phyloP scores from a whole-genome alignment of 192 early-diverging fungal genomes.

The Phycomyces nitens region DNA sequence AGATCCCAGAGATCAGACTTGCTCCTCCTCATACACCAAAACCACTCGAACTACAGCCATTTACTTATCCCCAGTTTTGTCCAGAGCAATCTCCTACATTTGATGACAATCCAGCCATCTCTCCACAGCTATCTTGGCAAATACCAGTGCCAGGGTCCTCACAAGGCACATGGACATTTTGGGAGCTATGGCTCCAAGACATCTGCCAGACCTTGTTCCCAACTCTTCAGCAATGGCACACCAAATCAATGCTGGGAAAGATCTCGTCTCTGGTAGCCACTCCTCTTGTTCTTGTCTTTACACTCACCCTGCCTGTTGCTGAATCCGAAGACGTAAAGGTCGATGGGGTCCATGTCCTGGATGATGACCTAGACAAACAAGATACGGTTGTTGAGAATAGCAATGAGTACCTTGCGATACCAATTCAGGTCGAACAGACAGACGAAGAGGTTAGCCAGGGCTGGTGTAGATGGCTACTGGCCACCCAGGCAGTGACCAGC shows the following conservation, averaged over 20 bases:
- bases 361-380: not conserved
- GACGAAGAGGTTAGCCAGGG: constrained; percentile 27
- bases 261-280: constrained; percentile 44
- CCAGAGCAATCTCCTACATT: not conserved
- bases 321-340: constrained; percentile 39
- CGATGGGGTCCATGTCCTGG: constrained; percentile 21
- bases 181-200: constrained; percentile 14
- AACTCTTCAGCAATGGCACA: constrained; percentile 48
- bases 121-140: not conserved
- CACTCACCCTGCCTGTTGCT: constrained; percentile 61
- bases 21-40: constrained; percentile 17
- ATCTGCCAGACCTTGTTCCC: constrained; percentile 49
- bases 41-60: not conserved
- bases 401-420: not conserved
- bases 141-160: too few relatives aligned
- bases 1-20: constrained; percentile 25
- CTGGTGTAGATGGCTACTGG: constrained; percentile 53
- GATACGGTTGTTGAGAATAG: too few relatives aligned
- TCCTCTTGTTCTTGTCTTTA: constrained; percentile 51
- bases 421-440: not conserved
- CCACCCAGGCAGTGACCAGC: constrained; percentile 49
- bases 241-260: constrained; percentile 43
- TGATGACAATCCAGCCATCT: not conserved
- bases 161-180: not conserved
- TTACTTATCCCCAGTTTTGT: not conserved